phyloP scores from a whole-genome alignment of 345 rosid genomes.

The Hibiscus mutabilis region DNA sequence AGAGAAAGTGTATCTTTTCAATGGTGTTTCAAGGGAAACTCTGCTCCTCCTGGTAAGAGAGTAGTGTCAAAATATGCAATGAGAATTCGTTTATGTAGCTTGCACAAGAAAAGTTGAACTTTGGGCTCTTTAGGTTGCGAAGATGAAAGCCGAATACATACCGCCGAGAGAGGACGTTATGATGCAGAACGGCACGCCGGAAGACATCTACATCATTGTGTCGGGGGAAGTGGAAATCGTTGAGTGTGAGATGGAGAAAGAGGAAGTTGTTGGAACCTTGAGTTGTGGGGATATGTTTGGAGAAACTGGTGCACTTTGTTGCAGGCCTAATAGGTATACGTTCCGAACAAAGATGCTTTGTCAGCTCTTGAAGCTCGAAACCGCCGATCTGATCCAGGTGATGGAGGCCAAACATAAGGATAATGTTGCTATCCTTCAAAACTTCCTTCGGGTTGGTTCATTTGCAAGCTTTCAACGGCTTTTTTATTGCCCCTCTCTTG shows the following conservation, averaged over 20 bases:
- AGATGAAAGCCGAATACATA: slow-evolving; percentile 83
- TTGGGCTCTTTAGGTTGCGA: slow-evolving; percentile 42
- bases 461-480: neutral
- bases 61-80: neutral
- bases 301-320: slow-evolving; percentile 79
- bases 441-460: slow-evolving; percentile 53
- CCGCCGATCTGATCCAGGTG: slow-evolving; percentile 47
- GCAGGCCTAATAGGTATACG: slow-evolving; percentile 61
- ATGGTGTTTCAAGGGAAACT: slow-evolving; percentile 55
- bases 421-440: slow-evolving; percentile 53
- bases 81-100: neutral
- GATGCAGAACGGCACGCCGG: slow-evolving; percentile 75
- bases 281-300: slow-evolving; percentile 72
- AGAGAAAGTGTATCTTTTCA: slow-evolving; percentile 67
- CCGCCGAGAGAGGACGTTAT: slow-evolving; percentile 61
- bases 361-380: slow-evolving; percentile 66
- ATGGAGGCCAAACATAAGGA: slow-evolving; percentile 64
- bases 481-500: neutral
- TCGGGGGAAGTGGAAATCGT: slow-evolving; percentile 79
- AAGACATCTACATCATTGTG: slow-evolving; percentile 76
- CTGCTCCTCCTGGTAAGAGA: slow-evolving; percentile 54
- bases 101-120: neutral
- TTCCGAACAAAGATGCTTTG: slow-evolving; percentile 71
- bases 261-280: slow-evolving; percentile 51
- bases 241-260: slow-evolving; percentile 40